These are phyloP conservation scores for Jatropha curcas DNA, from an alignment of 345 rosid genomes.

Conservation along the genomic window DNA sequence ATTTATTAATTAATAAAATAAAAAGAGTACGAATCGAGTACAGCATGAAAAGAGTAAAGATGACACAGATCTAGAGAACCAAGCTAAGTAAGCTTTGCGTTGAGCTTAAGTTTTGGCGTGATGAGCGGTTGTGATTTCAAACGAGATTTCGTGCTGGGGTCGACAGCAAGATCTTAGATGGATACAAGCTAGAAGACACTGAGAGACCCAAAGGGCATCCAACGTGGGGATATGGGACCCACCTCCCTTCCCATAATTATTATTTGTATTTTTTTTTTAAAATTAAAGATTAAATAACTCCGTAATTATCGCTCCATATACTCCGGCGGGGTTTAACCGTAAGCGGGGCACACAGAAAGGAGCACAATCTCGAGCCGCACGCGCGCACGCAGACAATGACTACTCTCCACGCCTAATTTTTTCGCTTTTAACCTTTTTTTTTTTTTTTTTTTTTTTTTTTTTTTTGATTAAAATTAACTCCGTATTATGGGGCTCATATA, in stretches of 20 bases:
- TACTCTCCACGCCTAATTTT: constrained; percentile 17
- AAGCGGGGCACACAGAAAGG: constrained; percentile 25
- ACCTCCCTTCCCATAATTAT: too few relatives aligned
- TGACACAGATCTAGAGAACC: neutral
- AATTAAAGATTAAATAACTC: constrained; percentile 1
- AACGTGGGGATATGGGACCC: constrained; percentile 38
- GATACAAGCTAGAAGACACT: constrained; percentile 17
- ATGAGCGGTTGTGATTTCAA: constrained; percentile 35
- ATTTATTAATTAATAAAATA: too few relatives aligned
- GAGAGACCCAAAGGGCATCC: constrained; percentile 14
- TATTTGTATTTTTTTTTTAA: too few relatives aligned
- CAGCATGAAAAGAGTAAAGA: neutral
- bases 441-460: neutral
- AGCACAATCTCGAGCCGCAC: constrained; percentile 52
- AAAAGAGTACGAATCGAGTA: constrained; percentile 2
- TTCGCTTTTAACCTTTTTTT: neutral
- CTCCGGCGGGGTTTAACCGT: constrained; percentile 30
- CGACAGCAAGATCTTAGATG: constrained; percentile 19
- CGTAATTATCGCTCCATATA: constrained; percentile 41
- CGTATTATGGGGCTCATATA: constrained; percentile 40
- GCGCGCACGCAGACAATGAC: constrained; percentile 38
- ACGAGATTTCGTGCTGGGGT: constrained; percentile 9
- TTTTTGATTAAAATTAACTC: constrained; percentile 8
- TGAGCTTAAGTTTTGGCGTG: constrained; percentile 29
- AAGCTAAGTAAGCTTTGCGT: constrained; percentile 4